Evolutionary conservation across 176 grass and related monocot species (phyloP).

Genomic region (Eragrostis nindensis): DNA sequence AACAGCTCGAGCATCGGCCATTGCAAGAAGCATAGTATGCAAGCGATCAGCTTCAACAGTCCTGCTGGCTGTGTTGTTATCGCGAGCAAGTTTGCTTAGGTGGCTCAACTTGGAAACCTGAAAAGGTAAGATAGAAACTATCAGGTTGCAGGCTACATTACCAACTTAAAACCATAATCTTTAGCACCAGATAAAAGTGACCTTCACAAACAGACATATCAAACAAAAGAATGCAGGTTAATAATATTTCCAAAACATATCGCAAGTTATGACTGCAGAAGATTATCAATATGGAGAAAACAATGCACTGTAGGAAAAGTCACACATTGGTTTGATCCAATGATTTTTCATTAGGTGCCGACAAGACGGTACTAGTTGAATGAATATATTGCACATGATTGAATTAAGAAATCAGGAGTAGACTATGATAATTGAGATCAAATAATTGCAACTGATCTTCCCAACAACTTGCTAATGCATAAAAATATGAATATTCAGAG

Average conservation of each 20-base stretch:
- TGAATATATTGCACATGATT: background rate
- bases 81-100: slow-evolving; percentile 82
- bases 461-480: slow-evolving; percentile 11
- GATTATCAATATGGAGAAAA: background rate
- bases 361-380: background rate
- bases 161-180: background rate
- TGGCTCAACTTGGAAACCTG: slow-evolving; percentile 87
- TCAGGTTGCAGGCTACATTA: slow-evolving; percentile 11
- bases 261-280: background rate
- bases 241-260: background rate
- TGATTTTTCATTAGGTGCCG: background rate
- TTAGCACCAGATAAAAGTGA: background rate
- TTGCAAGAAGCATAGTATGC: slow-evolving; percentile 92
- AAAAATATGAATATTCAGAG: slow-evolving; percentile 7
- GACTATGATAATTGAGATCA: slow-evolving; percentile 12
- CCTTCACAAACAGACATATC: background rate
- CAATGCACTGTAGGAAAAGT: slow-evolving; percentile 11
- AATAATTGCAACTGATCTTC: slow-evolving; percentile 28
- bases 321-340: slow-evolving; percentile 23
- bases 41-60: slow-evolving; percentile 78
- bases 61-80: slow-evolving; percentile 71
- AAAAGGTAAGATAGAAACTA: slow-evolving; percentile 23
- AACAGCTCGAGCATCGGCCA: slow-evolving; percentile 74
- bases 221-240: background rate
- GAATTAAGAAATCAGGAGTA: slow-evolving; percentile 10